These are phyloP conservation scores for Exophiala xenobiotica DNA, from an alignment of 2,329 filamentous ascomycete genomes.

Conservation along the genomic window DNA sequence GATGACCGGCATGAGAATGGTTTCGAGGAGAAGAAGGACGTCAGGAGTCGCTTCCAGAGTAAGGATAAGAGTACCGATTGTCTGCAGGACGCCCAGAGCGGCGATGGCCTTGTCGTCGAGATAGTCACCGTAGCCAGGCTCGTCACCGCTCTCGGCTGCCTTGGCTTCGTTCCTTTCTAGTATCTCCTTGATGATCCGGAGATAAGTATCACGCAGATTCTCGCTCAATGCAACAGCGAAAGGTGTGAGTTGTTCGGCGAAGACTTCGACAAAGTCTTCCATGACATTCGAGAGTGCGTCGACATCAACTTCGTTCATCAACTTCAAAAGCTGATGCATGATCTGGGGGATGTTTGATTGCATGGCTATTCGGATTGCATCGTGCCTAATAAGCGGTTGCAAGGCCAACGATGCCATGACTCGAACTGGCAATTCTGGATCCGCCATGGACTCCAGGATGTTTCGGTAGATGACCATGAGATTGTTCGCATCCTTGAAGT, in stretches of 20 bases:
- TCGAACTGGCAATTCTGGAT: conserved; percentile 86
- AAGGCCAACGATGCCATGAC: conserved; percentile 92
- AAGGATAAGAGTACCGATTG: conserved; percentile 93
- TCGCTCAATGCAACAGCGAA: conserved; percentile 96
- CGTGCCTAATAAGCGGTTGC: conserved; percentile 92
- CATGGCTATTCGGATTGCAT: conserved; percentile 92
- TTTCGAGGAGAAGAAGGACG: conserved; percentile 89
- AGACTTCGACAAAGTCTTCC: conserved; percentile 99
- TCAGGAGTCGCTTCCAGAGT: conserved; percentile 97
- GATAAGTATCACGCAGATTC: conserved; percentile 91
- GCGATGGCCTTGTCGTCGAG: conserved; percentile 98
- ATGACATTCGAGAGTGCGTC: conserved; percentile 97
- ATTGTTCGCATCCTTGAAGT: conserved; percentile 96
- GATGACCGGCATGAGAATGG: conserved; percentile 95
- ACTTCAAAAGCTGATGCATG: conserved; percentile 96
- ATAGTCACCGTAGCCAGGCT: conserved; percentile 86
- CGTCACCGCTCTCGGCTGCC: conserved; percentile 57
- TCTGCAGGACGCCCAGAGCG: conserved; percentile 91
- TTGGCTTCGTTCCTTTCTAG: conserved; percentile 78
- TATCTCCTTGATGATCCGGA: conserved; percentile 88
- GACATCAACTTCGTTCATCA: conserved; percentile 97
- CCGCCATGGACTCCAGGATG: conserved; percentile 95
- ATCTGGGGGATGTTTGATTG: conserved; percentile 97
- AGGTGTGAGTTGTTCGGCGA: conserved; percentile 92
- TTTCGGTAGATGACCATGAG: conserved; percentile 94